A percentile compares a stretch with the other conserved stretches of the same genome.
Conservation (phyloP, 164 flowering plant species). For the Liriodendron chinense region DNA sequence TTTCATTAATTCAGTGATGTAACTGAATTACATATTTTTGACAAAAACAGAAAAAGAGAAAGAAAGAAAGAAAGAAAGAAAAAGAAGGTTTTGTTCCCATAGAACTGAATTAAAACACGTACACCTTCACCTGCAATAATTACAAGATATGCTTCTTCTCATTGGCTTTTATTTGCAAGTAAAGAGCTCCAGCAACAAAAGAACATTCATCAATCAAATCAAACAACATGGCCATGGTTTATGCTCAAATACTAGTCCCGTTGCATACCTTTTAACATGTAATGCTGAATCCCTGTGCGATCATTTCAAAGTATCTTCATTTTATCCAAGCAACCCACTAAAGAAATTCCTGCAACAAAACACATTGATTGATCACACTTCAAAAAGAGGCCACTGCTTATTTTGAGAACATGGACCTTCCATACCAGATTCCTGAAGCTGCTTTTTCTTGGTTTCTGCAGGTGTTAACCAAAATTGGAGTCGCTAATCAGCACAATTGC, state of each 20-base stretch:
- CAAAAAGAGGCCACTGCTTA: neutral
- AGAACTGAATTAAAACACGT: too few species aligned
- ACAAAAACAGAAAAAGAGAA: too few species aligned
- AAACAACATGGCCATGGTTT: neutral
- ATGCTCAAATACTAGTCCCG: neutral
- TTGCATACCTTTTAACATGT: neutral
- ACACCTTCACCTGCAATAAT: neutral
- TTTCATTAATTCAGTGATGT: too few species aligned
- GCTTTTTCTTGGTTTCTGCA: slow-evolving; percentile 53
- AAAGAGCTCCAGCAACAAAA: neutral
- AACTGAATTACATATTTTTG: too few species aligned
- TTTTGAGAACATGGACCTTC: neutral
- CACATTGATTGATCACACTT: neutral
- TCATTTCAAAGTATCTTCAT: neutral
- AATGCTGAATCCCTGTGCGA: neutral
- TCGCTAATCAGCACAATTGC: neutral
- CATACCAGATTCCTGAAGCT: slow-evolving; percentile 66
- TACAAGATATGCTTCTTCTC: neutral
- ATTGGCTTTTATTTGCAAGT: neutral
- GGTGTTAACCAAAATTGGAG: slow-evolving; percentile 5
- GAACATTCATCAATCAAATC: neutral
- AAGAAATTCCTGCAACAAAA: slow-evolving; percentile 59
- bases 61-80: too few species aligned
- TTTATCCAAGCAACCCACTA: slow-evolving; percentile 36
- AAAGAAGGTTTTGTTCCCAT: too few species aligned